phyloP scores from a whole-genome alignment of 208 protist genomes.

The Wallacemonas rigidus region DNA sequence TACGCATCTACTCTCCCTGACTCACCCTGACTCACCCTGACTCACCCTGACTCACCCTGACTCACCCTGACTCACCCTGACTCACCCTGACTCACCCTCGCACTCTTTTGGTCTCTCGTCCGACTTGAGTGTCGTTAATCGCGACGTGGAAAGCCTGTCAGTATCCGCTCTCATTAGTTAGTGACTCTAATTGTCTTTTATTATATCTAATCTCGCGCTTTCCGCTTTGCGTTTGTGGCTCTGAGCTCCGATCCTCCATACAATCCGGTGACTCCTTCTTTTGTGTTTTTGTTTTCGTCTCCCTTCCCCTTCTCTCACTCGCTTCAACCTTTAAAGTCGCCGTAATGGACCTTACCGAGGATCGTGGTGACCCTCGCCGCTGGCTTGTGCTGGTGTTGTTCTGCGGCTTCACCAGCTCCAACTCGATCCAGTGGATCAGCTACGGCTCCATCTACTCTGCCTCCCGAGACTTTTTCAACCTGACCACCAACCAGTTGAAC shows the following conservation, averaged over 20 bases:
- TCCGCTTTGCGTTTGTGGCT: no score
- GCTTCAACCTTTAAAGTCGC: not conserved
- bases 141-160: no score
- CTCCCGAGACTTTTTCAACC: conserved; percentile 46
- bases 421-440: conserved; percentile 79
- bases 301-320: not conserved
- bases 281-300: not conserved
- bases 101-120: not conserved
- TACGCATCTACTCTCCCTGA: no score
- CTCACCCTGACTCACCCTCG: not conserved
- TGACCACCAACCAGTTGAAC: conserved; percentile 69
- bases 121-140: not conserved
- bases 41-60: not conserved
- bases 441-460: conserved; percentile 56
- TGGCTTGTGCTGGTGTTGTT: conserved; percentile 63
- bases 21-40: not conserved
- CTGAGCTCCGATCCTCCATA: no score
- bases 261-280: not conserved
- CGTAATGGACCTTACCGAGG: conserved; percentile 14
- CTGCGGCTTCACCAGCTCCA: conserved; percentile 63
- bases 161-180: no score
- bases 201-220: no score
- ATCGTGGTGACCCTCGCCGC: conserved; percentile 43
- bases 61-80: no score
- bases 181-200: no score